phyloP scores from a whole-genome alignment of 305 asterid genomes.

The Fraxinus greggii region DNA sequence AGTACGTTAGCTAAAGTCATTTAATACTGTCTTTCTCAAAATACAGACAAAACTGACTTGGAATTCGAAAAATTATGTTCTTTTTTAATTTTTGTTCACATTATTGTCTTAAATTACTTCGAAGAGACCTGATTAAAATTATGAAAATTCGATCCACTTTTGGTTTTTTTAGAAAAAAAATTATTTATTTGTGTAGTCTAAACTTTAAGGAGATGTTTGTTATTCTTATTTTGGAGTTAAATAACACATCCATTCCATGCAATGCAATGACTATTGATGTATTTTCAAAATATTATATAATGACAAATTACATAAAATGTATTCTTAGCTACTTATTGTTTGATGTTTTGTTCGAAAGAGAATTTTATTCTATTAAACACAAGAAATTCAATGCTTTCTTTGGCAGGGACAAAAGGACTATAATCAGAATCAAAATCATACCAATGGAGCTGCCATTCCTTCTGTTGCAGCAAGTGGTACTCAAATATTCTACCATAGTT shows the following conservation, averaged over 20 bases:
- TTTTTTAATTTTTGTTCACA: background rate
- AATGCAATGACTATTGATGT: background rate
- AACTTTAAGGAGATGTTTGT: background rate
- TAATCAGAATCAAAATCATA: constrained; percentile 34
- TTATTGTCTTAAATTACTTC: background rate
- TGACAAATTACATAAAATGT: background rate
- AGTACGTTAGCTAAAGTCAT: background rate
- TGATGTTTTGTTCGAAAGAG: background rate
- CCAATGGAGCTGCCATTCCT: constrained; percentile 35
- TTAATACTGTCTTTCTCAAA: background rate
- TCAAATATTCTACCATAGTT: background rate
- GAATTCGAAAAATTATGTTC: background rate
- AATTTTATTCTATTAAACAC: background rate
- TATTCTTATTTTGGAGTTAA: background rate
- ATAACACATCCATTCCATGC: background rate
- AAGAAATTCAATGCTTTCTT: background rate
- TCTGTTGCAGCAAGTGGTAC: constrained; percentile 67
- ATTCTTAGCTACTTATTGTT: background rate
- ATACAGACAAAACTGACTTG: background rate
- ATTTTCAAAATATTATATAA: background rate
- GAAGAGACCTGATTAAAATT: background rate
- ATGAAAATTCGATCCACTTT: background rate
- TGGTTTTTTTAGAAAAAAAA: background rate
- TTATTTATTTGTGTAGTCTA: background rate
- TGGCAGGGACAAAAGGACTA: constrained; percentile 50